Conservation (phyloP, 176 grass and related monocot genomes). For the Stipa capillata region DNA sequence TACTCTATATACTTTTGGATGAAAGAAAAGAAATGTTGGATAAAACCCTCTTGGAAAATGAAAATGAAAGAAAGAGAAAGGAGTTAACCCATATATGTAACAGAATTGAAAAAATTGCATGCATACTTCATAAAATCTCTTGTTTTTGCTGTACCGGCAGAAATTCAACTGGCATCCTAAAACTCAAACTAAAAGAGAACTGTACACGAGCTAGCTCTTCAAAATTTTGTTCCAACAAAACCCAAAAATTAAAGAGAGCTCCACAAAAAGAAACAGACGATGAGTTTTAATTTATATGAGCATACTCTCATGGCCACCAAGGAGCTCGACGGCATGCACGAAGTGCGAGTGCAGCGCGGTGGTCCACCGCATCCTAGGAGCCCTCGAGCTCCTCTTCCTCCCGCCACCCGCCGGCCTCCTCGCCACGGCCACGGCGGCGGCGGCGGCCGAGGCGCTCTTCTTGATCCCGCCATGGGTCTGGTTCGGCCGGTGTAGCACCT, state of each 20-base stretch:
- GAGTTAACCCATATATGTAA: background rate
- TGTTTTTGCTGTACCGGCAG: no score
- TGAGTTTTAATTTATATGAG: background rate
- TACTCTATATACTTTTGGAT: background rate
- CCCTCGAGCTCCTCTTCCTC: slow-evolving; percentile 57
- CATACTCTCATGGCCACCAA: slow-evolving; percentile 96
- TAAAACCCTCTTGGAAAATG: background rate
- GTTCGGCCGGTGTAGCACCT: slow-evolving; percentile 30
- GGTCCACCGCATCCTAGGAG: slow-evolving; percentile 98
- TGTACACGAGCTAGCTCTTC: no score
- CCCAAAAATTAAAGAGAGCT: no score
- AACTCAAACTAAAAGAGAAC: no score
- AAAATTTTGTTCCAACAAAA: no score
- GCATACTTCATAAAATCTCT: background rate
- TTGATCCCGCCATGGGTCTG: slow-evolving; percentile 63
- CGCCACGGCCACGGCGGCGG: background rate
- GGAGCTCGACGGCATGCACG: slow-evolving; percentile 87
- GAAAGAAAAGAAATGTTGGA: background rate
- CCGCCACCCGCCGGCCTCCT: background rate
- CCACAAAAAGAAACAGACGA: no score
- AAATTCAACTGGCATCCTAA: no score
- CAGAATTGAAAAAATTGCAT: no score
- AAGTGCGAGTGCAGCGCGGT: slow-evolving; percentile 91
- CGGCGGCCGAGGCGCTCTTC: slow-evolving; percentile 14
- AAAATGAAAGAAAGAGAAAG: background rate